Evolutionary conservation across 164 flowering plant species (phyloP), one percentile per base, ranked within the genome.

Genomic region (Santalum album): DNA sequence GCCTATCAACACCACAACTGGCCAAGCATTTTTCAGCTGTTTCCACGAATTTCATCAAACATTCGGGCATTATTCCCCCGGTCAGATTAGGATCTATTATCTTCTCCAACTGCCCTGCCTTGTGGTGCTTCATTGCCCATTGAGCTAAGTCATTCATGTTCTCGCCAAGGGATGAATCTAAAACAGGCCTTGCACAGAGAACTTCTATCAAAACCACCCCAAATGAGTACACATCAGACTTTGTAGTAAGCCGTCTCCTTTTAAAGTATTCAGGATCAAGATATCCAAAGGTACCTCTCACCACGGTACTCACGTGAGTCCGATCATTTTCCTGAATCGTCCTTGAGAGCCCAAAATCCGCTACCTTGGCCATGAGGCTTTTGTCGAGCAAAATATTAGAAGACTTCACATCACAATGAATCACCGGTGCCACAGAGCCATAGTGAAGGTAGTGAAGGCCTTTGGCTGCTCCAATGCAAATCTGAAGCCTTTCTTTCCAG

Each of bases 361-460:
- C 82, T 51, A 84, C 91, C 58, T 85, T 85, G 19, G 96, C 87
- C 78, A 84, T 70, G 51, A 83, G 72, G 51, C 72, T 75, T 68
- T 79, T 87, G 60, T 87, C 92, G 18, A 87, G 83, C 55, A 87
- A 69, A 40, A 87, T 84, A 51, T 87, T 87, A 20, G 96, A 86
- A 25, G 96, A 81, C 64, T 87, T 87, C n/a, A 85, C 92, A 66
- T 87, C 96, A 12, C 96, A 87, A 53, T 87, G 96, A 49, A 84
- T 84, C 12, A 84, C 78, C 1, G 86, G 80, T 63, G 77, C 78
- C 1, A 82, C 65, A 49, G 74, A 62, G 51, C 87, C 86, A 14
- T 92, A 84, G 65, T 87, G 96, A 47, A 87, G 96, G 65, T 85
- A 84, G 53, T 84, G 92, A 15, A 87, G 84, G 34, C 96, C 96